Base-by-base conservation (phyloP, 2,329 filamentous ascomycete genomes). In the Eutypa lata region DNA sequence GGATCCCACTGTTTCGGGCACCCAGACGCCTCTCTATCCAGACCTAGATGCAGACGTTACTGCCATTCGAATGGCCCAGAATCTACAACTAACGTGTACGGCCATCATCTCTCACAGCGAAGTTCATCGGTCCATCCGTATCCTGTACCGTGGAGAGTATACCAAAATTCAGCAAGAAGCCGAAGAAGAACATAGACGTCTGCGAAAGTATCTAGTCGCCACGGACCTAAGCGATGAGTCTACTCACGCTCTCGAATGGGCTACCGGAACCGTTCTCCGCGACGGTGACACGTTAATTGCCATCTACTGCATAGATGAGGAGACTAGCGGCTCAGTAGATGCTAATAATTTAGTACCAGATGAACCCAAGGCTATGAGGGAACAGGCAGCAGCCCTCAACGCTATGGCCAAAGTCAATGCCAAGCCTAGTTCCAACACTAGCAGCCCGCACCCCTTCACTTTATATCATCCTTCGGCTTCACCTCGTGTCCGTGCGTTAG, bases 231-330 rank as follows among this genome's bases (percentile, higher is more conserved):
- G 92, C 61, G 90, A 94, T 37, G 94, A 99, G 73, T 92, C 93
- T 4, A 90, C 90, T 7, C 95, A 97, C 69, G 94, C 94, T 1
- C 78, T 99, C 31, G 94, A 99, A 70, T 99, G 94, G 94, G 94
- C 93, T 0, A 92, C 99, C 52, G 94, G 94, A 7, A 97, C 93
- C 0, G 91, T 97, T 6, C 78, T 99, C 28, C 84, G 94, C 47
- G 92, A 97, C 62, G 94, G 94, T 7, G 94, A 99, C 68, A 97
- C 93, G 0, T 79, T 99, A 35, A 86, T 97, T 56, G 91, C 91
- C 2, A 90, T 97, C 45, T 96, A 95, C 73, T 96, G 92, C 53
- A 87, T 96, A 22, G 91, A 97, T 60, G 93, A 97, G 68, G 93
- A 97, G 61, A 80, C 80, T 8, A 84, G 81, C 16, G 80, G 85